phyloP scores from a whole-genome alignment of 805 yeast species.

The Zygosaccharomyces kombuchaensis region DNA sequence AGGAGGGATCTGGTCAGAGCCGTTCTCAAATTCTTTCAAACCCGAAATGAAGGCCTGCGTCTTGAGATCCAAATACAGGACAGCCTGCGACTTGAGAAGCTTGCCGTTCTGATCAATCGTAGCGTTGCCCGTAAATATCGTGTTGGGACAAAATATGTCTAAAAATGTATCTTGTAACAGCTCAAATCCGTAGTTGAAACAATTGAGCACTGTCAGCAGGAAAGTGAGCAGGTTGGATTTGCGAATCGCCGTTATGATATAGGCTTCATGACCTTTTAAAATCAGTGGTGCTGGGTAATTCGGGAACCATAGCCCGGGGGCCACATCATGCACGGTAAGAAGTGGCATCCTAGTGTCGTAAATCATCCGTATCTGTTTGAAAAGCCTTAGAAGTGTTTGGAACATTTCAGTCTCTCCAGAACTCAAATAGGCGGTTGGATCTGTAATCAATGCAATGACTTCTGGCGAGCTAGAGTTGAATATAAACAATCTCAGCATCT shows the following conservation, averaged over 20 bases:
- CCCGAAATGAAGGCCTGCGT: constrained; percentile 95
- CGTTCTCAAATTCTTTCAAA: constrained; percentile 41
- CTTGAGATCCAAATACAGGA: constrained; percentile 76
- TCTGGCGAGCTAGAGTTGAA: constrained; percentile 47
- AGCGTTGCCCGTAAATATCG: constrained; percentile 25
- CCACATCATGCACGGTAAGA: constrained; percentile 61
- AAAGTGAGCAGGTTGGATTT: constrained; percentile 87
- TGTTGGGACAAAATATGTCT: constrained; percentile 78
- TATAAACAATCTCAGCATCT: constrained; percentile 67
- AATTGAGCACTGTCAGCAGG: constrained; percentile 78
- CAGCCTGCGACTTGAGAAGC: constrained; percentile 75
- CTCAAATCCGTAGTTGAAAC: constrained; percentile 82
- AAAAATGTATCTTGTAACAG: constrained; percentile 79
- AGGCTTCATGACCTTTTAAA: constrained; percentile 53
- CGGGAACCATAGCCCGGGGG: constrained; percentile 67
- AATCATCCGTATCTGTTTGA: constrained; percentile 69
- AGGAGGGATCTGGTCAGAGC: constrained; percentile 9
- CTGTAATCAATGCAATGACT: constrained; percentile 60
- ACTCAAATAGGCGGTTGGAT: constrained; percentile 50
- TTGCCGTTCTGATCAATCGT: constrained; percentile 39
- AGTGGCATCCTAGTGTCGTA: constrained; percentile 70
- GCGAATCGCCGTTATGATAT: constrained; percentile 49
- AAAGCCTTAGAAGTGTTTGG: constrained; percentile 64
- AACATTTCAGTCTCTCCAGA: constrained; percentile 58
- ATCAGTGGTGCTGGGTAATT: constrained; percentile 55